These are phyloP conservation scores for Saururus chinensis DNA, from an alignment of 164 flowering plant species.

Conservation along the genomic window DNA sequence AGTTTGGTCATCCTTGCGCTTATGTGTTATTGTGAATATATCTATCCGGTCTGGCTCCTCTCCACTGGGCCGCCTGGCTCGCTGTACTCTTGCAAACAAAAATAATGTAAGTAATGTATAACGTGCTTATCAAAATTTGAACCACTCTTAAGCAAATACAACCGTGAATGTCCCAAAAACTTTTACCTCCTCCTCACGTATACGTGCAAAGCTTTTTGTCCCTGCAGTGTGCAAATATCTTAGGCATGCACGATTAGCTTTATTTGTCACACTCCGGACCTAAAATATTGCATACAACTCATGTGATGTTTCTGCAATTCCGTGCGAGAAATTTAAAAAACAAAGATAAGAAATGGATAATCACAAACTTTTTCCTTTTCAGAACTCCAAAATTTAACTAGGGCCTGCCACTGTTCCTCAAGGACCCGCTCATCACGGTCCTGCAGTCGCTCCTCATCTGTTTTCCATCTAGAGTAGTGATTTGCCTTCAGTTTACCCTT, in stretches of 20 bases:
- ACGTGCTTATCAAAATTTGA: neutral
- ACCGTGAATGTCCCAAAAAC: no score
- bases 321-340: neutral
- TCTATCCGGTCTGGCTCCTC: slow-evolving; percentile 19
- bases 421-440: slow-evolving; percentile 16
- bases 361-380: slow-evolving; percentile 13
- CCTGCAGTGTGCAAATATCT: slow-evolving; percentile 15
- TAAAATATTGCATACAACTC: neutral
- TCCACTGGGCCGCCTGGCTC: slow-evolving; percentile 7
- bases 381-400: slow-evolving; percentile 19
- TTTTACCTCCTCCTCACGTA: slow-evolving; percentile 24
- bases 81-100: neutral
- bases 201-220: slow-evolving; percentile 22
- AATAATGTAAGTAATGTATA: neutral
- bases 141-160: no score
- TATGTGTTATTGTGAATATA: no score
- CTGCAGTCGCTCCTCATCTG: slow-evolving; percentile 17
- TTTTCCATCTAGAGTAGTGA: slow-evolving; percentile 10
- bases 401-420: slow-evolving; percentile 19
- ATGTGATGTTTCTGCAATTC: neutral
- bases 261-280: slow-evolving; percentile 17
- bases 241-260: slow-evolving; percentile 11
- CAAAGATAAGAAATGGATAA: neutral
- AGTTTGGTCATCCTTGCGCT: no score
- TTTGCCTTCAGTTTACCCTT: slow-evolving; percentile 16